These are phyloP conservation scores for Neolentinus lepideus DNA, from an alignment of 1,284 basidiomycete species.

Conservation along the genomic window DNA sequence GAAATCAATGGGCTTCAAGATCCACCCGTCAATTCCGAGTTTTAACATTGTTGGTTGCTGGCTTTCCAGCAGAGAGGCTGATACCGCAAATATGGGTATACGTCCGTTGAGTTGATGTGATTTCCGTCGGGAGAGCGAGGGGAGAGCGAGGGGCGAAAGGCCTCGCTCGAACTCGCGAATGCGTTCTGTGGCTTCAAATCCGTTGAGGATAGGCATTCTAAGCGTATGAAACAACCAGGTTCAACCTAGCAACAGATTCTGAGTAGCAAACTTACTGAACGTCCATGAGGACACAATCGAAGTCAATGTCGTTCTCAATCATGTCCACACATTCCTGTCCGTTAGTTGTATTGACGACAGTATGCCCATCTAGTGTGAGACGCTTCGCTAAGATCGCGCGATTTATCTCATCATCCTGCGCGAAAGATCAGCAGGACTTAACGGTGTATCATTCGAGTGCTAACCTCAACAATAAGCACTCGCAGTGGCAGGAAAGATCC, in stretches of 20 bases:
- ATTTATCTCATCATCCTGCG: conserved; percentile 73
- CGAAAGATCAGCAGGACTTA: not conserved
- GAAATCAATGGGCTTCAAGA: conserved; percentile 84
- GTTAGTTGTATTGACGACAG: conserved; percentile 62
- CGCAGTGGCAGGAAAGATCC: conserved; percentile 28
- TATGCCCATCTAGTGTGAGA: conserved; percentile 61
- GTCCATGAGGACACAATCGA: conserved; percentile 81
- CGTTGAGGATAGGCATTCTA: conserved; percentile 82
- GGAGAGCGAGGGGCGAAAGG: conserved; percentile 6
- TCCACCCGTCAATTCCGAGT: conserved; percentile 78
- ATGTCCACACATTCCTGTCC: conserved; percentile 72
- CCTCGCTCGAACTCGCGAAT: conserved; percentile 56
- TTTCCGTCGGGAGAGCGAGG: conserved; percentile 16
- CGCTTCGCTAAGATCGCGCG: conserved; percentile 68
- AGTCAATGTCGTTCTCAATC: conserved; percentile 52
- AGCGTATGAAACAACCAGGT: not conserved
- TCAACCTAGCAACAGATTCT: not conserved
- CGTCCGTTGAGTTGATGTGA: conserved; percentile 58
- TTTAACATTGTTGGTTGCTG: conserved; percentile 53
- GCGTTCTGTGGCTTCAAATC: conserved; percentile 62
- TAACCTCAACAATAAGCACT: conserved; percentile 69
- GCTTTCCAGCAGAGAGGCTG: conserved; percentile 64
- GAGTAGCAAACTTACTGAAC: conserved; percentile 53
- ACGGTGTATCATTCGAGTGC: conserved; percentile 6
- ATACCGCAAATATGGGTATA: conserved; percentile 82